Evolutionary conservation across 2,329 filamentous ascomycete genomes (phyloP), one percentile per base, ranked within the genome.

Genomic region (Cercospora zeae-maydis): DNA sequence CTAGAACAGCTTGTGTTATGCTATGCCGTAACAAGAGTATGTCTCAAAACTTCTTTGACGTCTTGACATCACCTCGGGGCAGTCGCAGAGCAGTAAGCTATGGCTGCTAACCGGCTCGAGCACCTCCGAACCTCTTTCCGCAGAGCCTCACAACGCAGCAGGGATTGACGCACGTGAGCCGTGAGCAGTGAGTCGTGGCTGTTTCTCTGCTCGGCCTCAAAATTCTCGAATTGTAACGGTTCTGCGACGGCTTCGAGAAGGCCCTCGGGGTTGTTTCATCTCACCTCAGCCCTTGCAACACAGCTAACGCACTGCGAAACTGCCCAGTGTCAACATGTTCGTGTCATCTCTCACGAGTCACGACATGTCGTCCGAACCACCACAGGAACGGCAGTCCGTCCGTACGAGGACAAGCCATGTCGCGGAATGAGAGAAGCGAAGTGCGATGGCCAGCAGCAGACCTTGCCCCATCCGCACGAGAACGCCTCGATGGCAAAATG

Each of bases 81-180:
- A 31, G n/a, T 19, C 16, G n/a, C 42, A 34, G 16, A 59, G 24
- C 24, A 27, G 24, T 3, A 6, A 3, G 57, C 47, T 59, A 36
- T 27, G 57, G 31, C 39, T 49, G 30, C 30, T 16, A 11, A 21
- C n/a, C 31, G 57, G 30, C 42, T 49, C 36, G 54, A 57, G 54
- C 54, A 42, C 54, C 45, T 30, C 36, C 54, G 54, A 42, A 19
- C 21, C 1, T 13, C 2, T n/a, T 47, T 61, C 59, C 63, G 63
- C 65, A 66, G 59, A 63, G 63, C 63, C 64, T 64, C 64, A 60
- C 42, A 27, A 36, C 16, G 13, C 21, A 55, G 30, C 36, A 16
- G 11, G 47, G 47, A 24, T 14, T 4, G 27, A 10, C 4, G 47
- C 47, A 52, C 30, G 47, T 52, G 39, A 52, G 31, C n/a, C n/a